Base-by-base conservation (phyloP, 129 eudicot genomes). In the Chrysanthemum seticuspe region DNA sequence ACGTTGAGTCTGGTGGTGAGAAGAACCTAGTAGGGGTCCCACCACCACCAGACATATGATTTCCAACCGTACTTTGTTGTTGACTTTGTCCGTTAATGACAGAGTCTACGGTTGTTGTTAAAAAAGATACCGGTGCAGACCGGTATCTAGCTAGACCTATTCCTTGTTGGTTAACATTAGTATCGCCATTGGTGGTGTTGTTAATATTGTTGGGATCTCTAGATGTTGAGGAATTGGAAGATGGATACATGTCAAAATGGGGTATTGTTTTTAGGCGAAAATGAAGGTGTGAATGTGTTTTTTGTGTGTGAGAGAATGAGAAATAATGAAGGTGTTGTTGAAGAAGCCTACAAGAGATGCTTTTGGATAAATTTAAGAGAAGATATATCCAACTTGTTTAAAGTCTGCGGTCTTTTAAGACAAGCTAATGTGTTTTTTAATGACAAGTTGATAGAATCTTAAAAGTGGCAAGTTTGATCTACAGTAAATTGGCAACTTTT, bases 101-200 rank as follows among this genome's bases (percentile, higher is more conserved):
- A 13, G 95, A 84, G 72, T 91, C 97, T 3, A 86, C 91, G 16
- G 88, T 40, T 86, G 56, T 85, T 79, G 68, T 81, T 53, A 91
- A 36, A 29, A 84, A 40, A 1, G 95, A 78, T 13, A 83, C 73
- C 0, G 97, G 97, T 62, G 97, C 96, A 0, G 97, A 91, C 52
- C 83, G 90, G 83, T 91, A 88, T 15, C 95, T 83, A 65, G 74
- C 80, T 4, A 91, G 87, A 51, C 84, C 78, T 44, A 76, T 49
- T 50, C 59, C 71, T 76, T 71, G 47, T 40, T 40, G 47, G 47
- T 40, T 67, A 48, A 14, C 74, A 21, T 25, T 50, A 12, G n/a
- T 8, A 4, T 10, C 10, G n/a, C 49, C 27, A 49, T 31, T 40
- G 29, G 2, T 18, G 10, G 6, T 5, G 14, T 2, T 19, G 51